A percentile compares a stretch with the other conserved stretches of the same genome.
Conservation (phyloP, 108 stramenopile genomes). For the Fragilaria crotonensis region DNA sequence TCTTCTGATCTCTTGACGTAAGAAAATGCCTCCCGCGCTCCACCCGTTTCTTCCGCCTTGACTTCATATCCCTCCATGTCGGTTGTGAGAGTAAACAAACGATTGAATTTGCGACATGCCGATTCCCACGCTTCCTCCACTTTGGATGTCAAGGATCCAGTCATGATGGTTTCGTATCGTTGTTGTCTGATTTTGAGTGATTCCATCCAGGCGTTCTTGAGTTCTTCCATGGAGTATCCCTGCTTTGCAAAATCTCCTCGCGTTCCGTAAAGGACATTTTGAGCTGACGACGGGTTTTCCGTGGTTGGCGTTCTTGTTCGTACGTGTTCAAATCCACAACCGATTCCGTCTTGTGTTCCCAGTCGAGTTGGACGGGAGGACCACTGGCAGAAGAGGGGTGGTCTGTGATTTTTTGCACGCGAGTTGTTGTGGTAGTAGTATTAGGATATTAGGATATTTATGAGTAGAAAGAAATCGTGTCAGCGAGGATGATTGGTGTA, state of each 20-base stretch:
- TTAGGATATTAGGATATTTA: too few relatives aligned
- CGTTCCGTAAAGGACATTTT: constrained; percentile 29
- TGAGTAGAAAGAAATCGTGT: too few relatives aligned
- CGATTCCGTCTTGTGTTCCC: constrained; percentile 10
- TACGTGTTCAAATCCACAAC: constrained; percentile 34
- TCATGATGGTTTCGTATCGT: constrained; percentile 37
- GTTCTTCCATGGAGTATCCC: constrained; percentile 37
- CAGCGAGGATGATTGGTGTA: too few relatives aligned
- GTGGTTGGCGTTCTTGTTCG: constrained; percentile 33
- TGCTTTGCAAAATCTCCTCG: constrained; percentile 31
- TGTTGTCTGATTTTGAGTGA: constrained; percentile 36
- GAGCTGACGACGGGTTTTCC: constrained; percentile 34
- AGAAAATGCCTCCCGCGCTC: too few relatives aligned
- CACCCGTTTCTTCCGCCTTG: too few relatives aligned
- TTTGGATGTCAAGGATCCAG: constrained; percentile 24
- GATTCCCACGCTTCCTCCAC: constrained; percentile 52
- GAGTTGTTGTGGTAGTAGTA: too few relatives aligned
- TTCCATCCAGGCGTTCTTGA: constrained; percentile 41
- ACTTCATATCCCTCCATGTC: background rate
- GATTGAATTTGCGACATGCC: constrained; percentile 35
- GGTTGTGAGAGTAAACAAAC: constrained; percentile 1
- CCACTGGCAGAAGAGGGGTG: constrained; percentile 49
- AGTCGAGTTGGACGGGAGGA: constrained; percentile 49
- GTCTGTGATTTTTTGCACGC: too few relatives aligned
- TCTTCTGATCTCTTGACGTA: too few relatives aligned